phyloP scores from a whole-genome alignment of 2,329 filamentous ascomycete genomes.

The Raffaelea albimanens region DNA sequence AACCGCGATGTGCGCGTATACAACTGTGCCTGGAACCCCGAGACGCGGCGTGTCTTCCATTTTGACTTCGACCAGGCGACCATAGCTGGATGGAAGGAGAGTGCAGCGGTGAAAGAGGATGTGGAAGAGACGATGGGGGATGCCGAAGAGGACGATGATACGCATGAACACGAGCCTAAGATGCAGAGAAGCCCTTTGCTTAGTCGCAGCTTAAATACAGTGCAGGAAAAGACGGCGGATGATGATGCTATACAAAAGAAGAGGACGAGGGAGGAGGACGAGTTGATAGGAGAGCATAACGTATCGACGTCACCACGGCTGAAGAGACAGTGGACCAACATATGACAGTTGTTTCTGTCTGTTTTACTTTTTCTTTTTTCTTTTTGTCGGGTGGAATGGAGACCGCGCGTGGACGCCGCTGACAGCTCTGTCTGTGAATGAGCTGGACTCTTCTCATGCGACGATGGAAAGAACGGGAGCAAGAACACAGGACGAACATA shows the following conservation, averaged over 20 bases:
- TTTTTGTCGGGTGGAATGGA: background rate
- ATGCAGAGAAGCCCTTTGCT: background rate
- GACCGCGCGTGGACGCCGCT: background rate
- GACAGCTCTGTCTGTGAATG: too few species aligned
- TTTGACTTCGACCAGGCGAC: conserved; percentile 3
- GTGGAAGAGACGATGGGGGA: too few species aligned
- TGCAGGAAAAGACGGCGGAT: background rate
- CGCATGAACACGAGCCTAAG: background rate
- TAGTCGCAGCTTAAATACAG: background rate
- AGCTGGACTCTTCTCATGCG: too few species aligned
- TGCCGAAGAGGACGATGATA: background rate
- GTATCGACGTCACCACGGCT: background rate
- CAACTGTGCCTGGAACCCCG: conserved; percentile 3
- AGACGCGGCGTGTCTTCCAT: conserved; percentile 2
- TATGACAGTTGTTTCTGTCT: background rate
- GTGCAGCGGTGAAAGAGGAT: background rate
- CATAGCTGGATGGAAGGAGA: background rate
- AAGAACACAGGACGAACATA: too few species aligned
- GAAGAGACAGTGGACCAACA: background rate
- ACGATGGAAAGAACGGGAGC: too few species aligned
- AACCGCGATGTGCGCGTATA: background rate
- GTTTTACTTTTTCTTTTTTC: background rate
- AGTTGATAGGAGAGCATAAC: too few species aligned
- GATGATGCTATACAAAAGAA: background rate
- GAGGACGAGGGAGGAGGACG: background rate